A percentile compares a stretch with the other conserved stretches of the same genome.
These are phyloP conservation scores for Hemisphaericaspora xylanilytica DNA, from an alignment of 1,139 yeast species.

Conservation along the genomic window DNA sequence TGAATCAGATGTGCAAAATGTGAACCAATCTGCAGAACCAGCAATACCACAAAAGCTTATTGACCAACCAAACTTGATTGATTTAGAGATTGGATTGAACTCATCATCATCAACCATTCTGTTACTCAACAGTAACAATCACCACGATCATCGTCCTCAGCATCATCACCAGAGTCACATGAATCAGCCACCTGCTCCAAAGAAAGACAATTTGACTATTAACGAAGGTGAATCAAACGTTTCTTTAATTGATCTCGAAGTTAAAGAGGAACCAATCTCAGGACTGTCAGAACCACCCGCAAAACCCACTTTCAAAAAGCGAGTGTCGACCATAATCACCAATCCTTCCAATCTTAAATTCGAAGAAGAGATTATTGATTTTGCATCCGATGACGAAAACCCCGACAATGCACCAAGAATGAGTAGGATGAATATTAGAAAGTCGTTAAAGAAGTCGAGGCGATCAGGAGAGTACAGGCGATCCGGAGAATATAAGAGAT, in stretches of 20 bases:
- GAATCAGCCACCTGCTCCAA: too few relatives aligned
- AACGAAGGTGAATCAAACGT: constrained; percentile 18
- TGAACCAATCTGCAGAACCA: too few relatives aligned
- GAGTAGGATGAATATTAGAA: constrained; percentile 43
- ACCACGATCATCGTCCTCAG: too few relatives aligned
- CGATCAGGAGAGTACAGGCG: constrained; percentile 34
- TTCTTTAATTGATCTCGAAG: constrained; percentile 35
- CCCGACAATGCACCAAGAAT: constrained; percentile 38
- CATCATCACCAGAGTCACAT: too few relatives aligned
- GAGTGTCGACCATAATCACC: constrained; percentile 27
- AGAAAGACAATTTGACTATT: not conserved
- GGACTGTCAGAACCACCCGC: constrained; percentile 8
- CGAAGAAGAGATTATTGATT: constrained; percentile 47
- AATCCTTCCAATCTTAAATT: constrained; percentile 34
- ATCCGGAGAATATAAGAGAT: constrained; percentile 35
- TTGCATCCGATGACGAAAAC: constrained; percentile 49
- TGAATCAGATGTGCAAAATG: not conserved
- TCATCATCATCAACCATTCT: constrained; percentile 28
- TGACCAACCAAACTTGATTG: constrained; percentile 31
- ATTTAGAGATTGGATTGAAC: constrained; percentile 39
- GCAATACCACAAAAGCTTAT: constrained; percentile 12
- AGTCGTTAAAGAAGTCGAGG: constrained; percentile 37
- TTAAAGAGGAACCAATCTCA: constrained; percentile 18
- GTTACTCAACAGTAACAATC: constrained; percentile 5
- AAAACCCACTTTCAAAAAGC: constrained; percentile 33